Base-by-base conservation (phyloP, 768 basidiomycete species). In the Dictyophora rubrovolvata region DNA sequence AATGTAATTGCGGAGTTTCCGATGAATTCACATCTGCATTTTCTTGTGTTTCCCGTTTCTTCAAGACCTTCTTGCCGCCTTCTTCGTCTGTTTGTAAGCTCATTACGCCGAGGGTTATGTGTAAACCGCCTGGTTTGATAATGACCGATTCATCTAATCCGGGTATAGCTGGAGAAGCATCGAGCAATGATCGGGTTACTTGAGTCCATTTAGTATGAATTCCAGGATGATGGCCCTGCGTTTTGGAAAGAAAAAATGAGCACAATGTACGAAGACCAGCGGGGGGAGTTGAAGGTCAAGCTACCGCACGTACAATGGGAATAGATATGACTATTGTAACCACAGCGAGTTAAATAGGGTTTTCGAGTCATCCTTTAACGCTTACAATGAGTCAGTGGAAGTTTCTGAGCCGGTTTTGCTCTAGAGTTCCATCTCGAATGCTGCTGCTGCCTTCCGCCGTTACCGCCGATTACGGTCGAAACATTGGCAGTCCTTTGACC, bases 51-150 rank as follows among this genome's bases (percentile, higher is more conserved):
- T 8, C 35, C 20, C 0, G 34, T 53, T 20, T 51, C 18, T 55
- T 60, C 23, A 72, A 61, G 11, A 67, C 74, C 64, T 0, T 78
- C 78, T 53, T 56, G 68, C 2, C 48, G 48, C 21, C 64, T 36
- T 55, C 20, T 53, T 16, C 0, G 17, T 36, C 35, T 2, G 18
- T 16, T 28, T 20, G 18, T 33, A 54, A 23, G 0, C 78, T 70
- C 84, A 90, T 85, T 0, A 88, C 86, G 1, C 87, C 87, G 1
- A 90, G 71, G 0, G 87, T 89, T 59, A 89, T 69, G 68, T 90
- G 87, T 48, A 89, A 69, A n/a, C 86, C 69, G 10, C 77, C 74
- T 0, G 79, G 79, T 48, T 77, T 73, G 56, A 88, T 76, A 55
- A 86, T 68, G 63, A 89, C 80, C 2, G 78, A 74, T 9, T 64